Base-by-base conservation (phyloP, 192 early-diverging fungal genomes). In the Coemansia reversa region DNA sequence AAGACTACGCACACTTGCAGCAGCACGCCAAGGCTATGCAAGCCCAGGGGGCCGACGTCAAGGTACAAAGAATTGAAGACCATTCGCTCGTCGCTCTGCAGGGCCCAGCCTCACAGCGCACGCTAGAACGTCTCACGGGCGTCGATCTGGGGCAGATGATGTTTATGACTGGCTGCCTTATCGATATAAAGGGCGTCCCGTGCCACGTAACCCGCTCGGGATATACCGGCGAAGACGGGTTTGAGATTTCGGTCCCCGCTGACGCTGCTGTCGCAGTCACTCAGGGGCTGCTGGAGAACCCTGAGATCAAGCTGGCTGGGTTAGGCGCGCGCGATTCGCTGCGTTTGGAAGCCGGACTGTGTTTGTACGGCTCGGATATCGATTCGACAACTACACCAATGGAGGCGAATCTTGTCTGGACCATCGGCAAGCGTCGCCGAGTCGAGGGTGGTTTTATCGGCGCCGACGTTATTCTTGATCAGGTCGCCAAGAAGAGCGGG, bases 141-240 rank as follows among this genome's bases (percentile, higher is more conserved):
- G 50, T 66, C 49, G 66, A 83, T 58, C 75, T 97, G 48, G 75
- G 69, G 19, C 85, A 91, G 67, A 90, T 98, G 70, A 78, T 83
- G 30, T 99, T 99, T 73, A 99, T 99, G 97, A 89, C 87, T 22
- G 88, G 86, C 11, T 80, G 85, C 42, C 65, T 81, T 53, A 72
- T 96, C 62, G 84, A 87, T 8, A 81, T 98, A 55, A 85, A 84
- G 51, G 94, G 92, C 49, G 83, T 92, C 49, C 84, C 84, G 1
- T 89, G 88, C 66, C 93, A 96, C 63, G 88, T 99, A 39, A 92
- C 97, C 19, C 89, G 97, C 25, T 96, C 92, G 27, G 97, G 97
- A 12, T 99, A 99, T 84, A 99, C 97, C 60, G 97, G 97, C 61
- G 97, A 99, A 80, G 97, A 99, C 81, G 97, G 97, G 12, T 98